These are phyloP conservation scores for Fusarium staphyleae DNA, from an alignment of 2,329 filamentous ascomycete genomes.

Conservation along the genomic window DNA sequence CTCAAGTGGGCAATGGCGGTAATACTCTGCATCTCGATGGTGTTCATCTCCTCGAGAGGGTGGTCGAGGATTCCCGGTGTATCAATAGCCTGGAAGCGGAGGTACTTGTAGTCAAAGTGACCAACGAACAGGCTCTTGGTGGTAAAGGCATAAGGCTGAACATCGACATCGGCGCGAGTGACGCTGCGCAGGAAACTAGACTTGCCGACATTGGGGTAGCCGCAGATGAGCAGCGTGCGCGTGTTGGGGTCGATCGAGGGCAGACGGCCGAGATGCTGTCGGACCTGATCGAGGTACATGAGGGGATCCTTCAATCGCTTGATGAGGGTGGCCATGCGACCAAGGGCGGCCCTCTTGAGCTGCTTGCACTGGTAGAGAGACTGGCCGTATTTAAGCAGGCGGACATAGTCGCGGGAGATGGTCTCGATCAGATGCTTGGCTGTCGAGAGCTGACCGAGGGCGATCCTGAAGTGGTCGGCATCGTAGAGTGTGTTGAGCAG, in stretches of 20 bases:
- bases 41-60: slow-evolving; percentile 99
- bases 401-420: slow-evolving; percentile 94
- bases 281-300: slow-evolving; percentile 87
- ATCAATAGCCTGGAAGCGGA: slow-evolving; percentile 78
- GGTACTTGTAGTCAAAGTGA: slow-evolving; percentile 90
- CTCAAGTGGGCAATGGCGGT: slow-evolving; percentile 96
- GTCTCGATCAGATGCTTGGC: slow-evolving; percentile 97
- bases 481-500: slow-evolving; percentile 97
- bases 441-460: slow-evolving; percentile 92
- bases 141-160: slow-evolving; percentile 98
- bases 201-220: slow-evolving; percentile 98
- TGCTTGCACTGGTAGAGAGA: slow-evolving; percentile 99
- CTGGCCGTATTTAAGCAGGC: slow-evolving; percentile 90
- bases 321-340: slow-evolving; percentile 97
- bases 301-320: slow-evolving; percentile 94
- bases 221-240: slow-evolving; percentile 92
- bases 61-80: slow-evolving; percentile 99
- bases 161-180: slow-evolving; percentile 92
- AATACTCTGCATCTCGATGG: slow-evolving; percentile 98
- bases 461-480: slow-evolving; percentile 97
- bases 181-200: slow-evolving; percentile 93
- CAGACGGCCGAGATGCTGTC: slow-evolving; percentile 95
- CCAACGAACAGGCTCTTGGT: slow-evolving; percentile 97
- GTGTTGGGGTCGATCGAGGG: slow-evolving; percentile 99
- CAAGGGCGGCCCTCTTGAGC: slow-evolving; percentile 92